A percentile compares a stretch with the other conserved stretches of the same genome.
These are phyloP conservation scores for Neoascochyta sp. DNA, from an alignment of 2,329 filamentous ascomycete genomes.

Conservation along the genomic window DNA sequence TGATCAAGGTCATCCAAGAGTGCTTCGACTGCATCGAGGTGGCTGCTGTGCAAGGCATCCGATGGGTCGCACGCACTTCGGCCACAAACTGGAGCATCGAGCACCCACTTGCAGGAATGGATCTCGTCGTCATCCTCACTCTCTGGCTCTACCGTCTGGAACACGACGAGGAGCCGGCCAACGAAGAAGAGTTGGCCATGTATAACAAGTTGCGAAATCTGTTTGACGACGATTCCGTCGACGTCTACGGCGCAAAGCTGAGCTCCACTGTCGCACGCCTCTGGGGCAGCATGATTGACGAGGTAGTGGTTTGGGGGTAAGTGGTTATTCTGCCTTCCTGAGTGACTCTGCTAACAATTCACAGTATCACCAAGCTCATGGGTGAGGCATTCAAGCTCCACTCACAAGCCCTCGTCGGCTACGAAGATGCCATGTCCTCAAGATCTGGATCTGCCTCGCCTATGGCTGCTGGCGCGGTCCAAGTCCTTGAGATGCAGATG, in stretches of 20 bases:
- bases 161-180: constrained; percentile 92
- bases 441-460: constrained; percentile 43
- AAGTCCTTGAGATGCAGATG: constrained; percentile 44
- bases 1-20: constrained; percentile 97
- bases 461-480: constrained; percentile 41
- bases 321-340: constrained; percentile 42
- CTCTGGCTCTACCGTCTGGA: constrained; percentile 98
- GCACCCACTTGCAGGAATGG: constrained; percentile 92
- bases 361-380: constrained; percentile 88
- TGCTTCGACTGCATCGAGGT: constrained; percentile 98
- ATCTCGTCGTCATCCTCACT: constrained; percentile 95
- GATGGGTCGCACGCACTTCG: constrained; percentile 96
- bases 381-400: constrained; percentile 97
- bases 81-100: constrained; percentile 99
- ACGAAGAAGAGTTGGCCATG: constrained; percentile 79
- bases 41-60: constrained; percentile 86
- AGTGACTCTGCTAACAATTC: constrained; percentile 43
- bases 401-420: constrained; percentile 88
- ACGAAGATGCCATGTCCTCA: constrained; percentile 71
- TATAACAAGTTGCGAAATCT: constrained; percentile 88
- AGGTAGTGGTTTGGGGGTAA: constrained; percentile 99
- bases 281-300: constrained; percentile 97
- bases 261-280: constrained; percentile 93
- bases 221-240: constrained; percentile 86
- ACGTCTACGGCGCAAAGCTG: constrained; percentile 75